Evolutionary conservation across 2,329 filamentous ascomycete species (phyloP), one percentile per base, ranked within the genome.

Genomic region (Sporothrix variecibatus): DNA sequence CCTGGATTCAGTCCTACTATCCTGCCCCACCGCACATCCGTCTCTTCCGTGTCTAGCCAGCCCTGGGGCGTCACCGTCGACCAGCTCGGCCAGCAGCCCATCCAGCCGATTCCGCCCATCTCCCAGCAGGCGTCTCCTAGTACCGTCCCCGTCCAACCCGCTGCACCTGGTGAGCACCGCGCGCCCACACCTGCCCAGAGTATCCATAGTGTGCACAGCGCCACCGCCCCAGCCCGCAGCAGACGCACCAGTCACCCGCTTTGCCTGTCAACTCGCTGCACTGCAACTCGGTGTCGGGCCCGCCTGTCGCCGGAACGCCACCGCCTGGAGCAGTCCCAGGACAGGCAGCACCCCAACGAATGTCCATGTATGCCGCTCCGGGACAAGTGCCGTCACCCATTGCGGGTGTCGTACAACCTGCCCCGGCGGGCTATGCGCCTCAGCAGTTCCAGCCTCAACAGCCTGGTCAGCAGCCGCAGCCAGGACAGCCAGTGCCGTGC

Each of bases 231-330:
- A 75, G 74, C 11, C 74, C 72, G 3, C 74, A 68, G 40, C n/a
- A 70, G 46, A 34, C 72, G n/a, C 71, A 75, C 17, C 60, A n/a
- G 20, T 75, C 73, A 15, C 76, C 72, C 4, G 72, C 60, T 6
- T 71, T 23, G 20, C 75, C 72, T 2, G 53, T 56, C 23, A 74
- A 38, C 26, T 74, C 75, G 15, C 8, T 73, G 34, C 76, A 76
- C 56, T 56, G 73, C 20, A 53, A 69, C 26, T 75, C 76, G 0
- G 20, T 73, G n/a, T 49, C 74, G 5, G 69, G 72, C 7, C 23
- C n/a, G 17, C 7, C 56, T 8, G 38, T 62, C 12, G 17, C 53
- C 1, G 43, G 43, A 5, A 74, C 69, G 7, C 72, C 72, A 2
- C 56, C 68, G 38, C 67, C 60, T 2, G 49, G 64, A 1, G 49